phyloP scores from a whole-genome alignment of 441 rosid genomes.

The Bocquillonia castaneifolia region DNA sequence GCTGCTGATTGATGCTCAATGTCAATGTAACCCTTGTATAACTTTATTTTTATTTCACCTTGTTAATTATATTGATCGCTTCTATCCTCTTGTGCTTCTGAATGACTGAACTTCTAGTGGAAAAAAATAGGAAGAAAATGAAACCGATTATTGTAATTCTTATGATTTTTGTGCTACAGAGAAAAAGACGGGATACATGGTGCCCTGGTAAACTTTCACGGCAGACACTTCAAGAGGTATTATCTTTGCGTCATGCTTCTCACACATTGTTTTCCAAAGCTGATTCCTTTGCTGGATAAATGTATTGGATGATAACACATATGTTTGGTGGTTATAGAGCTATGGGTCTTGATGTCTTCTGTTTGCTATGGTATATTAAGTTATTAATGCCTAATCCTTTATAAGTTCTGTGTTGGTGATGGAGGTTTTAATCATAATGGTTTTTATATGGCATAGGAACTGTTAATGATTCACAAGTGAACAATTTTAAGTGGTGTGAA shows the following conservation, averaged over 20 bases:
- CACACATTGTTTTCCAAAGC: background rate
- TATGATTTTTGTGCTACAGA: slow-evolving; percentile 40
- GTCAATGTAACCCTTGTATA: background rate
- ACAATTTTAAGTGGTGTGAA: background rate
- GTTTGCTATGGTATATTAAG: background rate
- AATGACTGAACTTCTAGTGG: background rate
- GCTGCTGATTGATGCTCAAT: slow-evolving; percentile 3
- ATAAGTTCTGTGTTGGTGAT: background rate
- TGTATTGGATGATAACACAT: background rate
- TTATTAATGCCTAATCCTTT: background rate
- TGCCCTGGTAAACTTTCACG: slow-evolving; percentile 63
- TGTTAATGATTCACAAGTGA: background rate
- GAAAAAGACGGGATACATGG: slow-evolving; percentile 92
- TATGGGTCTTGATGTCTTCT: background rate
- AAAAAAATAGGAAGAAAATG: background rate
- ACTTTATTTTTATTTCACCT: background rate
- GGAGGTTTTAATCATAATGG: background rate
- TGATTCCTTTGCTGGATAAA: slow-evolving; percentile 3
- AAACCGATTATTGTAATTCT: slow-evolving; percentile 12
- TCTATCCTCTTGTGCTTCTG: background rate
- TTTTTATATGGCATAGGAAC: background rate
- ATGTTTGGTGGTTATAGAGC: background rate
- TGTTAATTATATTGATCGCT: background rate
- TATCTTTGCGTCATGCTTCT: background rate
- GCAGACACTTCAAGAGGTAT: slow-evolving; percentile 55